Base-by-base conservation (phyloP, 768 basidiomycete genomes). In the Mycena haematopus region DNA sequence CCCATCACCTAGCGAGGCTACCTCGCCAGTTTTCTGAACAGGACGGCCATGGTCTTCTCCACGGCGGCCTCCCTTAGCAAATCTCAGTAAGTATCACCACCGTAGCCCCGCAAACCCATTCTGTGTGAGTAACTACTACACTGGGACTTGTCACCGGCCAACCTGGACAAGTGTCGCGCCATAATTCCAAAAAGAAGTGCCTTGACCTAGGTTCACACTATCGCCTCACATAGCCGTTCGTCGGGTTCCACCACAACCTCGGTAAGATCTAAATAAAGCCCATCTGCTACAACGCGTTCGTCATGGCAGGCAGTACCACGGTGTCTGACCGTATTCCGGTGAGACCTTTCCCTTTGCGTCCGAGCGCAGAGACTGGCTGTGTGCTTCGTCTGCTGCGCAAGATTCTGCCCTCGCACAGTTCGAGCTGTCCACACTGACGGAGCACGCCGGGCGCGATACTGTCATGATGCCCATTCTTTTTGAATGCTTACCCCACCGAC, bases 381-480 rank as follows among this genome's bases (percentile, higher is more conserved):
- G 9, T 4, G 11, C 36, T n/a, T 10, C 2, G 31, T 21, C n/a
- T n/a, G n/a, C n/a, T n/a, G n/a, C n/a, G n/a, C n/a, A n/a, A 65
- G 69, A 66, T 14, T 52, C 47, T 10, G 42, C 62, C 3, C 35
- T 68, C 15, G 46, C 58, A 1, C 69, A 65, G 9, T 66, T 70
- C 44, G 69, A 70, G 53, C 47, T 49, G 2, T 66, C 67, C 3
- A 29, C 42, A 2, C 51, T 67, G 21, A 58, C 60, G 68, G 2
- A 71, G 72, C 44, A 73, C 69, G 36, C 70, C 70, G 35, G 75
- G 65, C 50, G 73, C 73, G 47, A 67, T 73, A 14, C 71, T 70
- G 11, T 76, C 74, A 17, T 73, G 72, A 1, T 75, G 72, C 53
- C 78, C 77, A 60, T 70, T 22, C n/a, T 65, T 10, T 57, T 10